These are phyloP conservation scores for Vitis amurensis DNA, from an alignment of 164 flowering plant genomes.

Conservation along the genomic window DNA sequence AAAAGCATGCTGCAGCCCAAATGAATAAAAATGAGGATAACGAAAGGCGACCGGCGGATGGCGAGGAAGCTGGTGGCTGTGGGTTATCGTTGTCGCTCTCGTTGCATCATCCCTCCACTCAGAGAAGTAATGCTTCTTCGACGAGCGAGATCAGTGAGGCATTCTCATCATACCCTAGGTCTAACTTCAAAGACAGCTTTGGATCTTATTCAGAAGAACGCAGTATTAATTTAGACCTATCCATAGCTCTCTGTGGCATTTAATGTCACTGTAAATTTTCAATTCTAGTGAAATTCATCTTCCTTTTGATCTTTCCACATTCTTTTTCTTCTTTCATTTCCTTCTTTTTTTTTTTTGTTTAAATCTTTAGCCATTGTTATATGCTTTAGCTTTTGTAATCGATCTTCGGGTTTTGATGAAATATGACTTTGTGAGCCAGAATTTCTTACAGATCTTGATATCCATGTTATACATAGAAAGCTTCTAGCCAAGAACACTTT, in stretches of 20 bases:
- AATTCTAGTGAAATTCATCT: background rate
- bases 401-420: too few species aligned
- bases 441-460: too few species aligned
- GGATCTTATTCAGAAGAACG: constrained; percentile 21
- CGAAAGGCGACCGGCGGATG: background rate
- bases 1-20: constrained; percentile 2
- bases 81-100: constrained; percentile 53
- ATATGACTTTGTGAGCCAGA: too few species aligned
- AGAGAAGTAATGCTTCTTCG: constrained; percentile 38
- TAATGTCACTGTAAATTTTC: constrained; percentile 4
- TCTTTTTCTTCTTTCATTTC: background rate
- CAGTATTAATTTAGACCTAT: constrained; percentile 34
- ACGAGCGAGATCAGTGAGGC: constrained; percentile 58
- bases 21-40: background rate
- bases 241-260: constrained; percentile 40
- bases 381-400: too few species aligned
- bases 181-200: constrained; percentile 30
- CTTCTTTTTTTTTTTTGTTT: too few species aligned
- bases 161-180: constrained; percentile 33
- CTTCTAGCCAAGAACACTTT: too few species aligned
- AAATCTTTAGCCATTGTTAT: too few species aligned
- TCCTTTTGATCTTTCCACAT: background rate
- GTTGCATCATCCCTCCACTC: constrained; percentile 33
- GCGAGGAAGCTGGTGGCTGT: constrained; percentile 24
- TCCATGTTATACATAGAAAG: too few species aligned